These are phyloP conservation scores for Fusarium mangiferae DNA, from an alignment of 2,329 filamentous ascomycete genomes.

Conservation along the genomic window DNA sequence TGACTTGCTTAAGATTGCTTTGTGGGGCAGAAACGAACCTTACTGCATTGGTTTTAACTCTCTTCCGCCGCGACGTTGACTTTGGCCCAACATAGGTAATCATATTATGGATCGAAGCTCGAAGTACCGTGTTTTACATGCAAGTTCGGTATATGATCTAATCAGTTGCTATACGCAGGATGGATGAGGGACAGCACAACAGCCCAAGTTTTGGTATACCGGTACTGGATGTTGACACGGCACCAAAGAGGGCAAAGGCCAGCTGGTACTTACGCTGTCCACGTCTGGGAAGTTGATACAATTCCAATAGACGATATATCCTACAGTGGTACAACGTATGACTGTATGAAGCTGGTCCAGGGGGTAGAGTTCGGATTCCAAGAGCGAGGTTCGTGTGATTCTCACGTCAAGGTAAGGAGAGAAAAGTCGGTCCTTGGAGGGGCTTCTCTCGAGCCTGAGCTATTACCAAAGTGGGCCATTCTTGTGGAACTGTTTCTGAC, in stretches of 20 bases:
- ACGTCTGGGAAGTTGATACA: background rate
- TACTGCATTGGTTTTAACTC: background rate
- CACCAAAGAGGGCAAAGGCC: background rate
- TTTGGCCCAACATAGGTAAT: background rate
- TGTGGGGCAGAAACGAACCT: slow-evolving; percentile 18
- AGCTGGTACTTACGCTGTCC: background rate
- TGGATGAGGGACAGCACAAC: background rate
- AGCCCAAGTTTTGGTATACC: background rate
- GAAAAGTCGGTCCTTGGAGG: background rate
- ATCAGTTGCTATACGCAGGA: background rate
- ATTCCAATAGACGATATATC: background rate
- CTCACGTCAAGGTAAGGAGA: background rate
- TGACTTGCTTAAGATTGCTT: background rate
- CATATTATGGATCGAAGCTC: background rate
- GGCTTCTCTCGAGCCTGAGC: background rate
- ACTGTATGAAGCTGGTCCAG: background rate
- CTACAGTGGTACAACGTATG: background rate
- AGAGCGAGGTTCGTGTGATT: background rate
- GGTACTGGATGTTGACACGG: background rate
- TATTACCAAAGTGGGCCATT: slow-evolving; percentile 17
- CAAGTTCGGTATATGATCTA: background rate
- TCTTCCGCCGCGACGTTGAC: background rate
- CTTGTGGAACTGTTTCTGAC: background rate
- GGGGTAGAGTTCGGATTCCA: background rate
- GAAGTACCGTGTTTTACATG: background rate